phyloP scores from a whole-genome alignment of 805 yeast genomes.

The Geotrichum ghanense region DNA sequence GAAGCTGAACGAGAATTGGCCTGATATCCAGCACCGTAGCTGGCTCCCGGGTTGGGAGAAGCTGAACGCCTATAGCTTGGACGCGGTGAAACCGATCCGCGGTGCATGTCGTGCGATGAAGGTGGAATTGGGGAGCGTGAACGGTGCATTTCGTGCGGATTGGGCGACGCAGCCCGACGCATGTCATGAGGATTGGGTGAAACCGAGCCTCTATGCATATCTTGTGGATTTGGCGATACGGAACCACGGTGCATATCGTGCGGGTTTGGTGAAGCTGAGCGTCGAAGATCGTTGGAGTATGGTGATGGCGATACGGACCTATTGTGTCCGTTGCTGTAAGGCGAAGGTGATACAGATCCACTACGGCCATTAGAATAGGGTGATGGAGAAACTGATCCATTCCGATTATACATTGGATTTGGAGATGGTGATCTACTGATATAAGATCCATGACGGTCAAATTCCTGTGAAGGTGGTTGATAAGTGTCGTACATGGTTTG shows the following conservation, averaged over 20 bases:
- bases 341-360: neutral
- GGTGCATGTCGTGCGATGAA: too few species aligned
- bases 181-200: conserved; percentile 7
- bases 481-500: conserved; percentile 1
- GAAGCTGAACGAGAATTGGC: conserved; percentile 7
- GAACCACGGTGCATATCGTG: conserved; percentile 1
- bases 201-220: conserved; percentile 1
- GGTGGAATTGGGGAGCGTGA: too few species aligned
- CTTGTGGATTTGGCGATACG: conserved; percentile 7
- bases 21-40: conserved; percentile 1
- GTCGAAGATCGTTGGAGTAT: conserved; percentile 2
- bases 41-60: conserved; percentile 1
- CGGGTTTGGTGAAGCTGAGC: conserved; percentile 4
- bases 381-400: conserved; percentile 2
- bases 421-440: too few species aligned
- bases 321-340: neutral
- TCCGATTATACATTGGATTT: neutral
- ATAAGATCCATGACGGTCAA: neutral
- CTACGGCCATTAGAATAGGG: conserved; percentile 4
- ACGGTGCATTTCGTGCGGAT: conserved; percentile 3
- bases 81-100: too few species aligned
- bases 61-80: neutral
- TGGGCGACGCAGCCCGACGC: conserved; percentile 2
- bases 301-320: conserved; percentile 4
- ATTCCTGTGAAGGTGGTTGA: neutral